Conservation (phyloP, 2,329 filamentous ascomycete genomes). For the Talaromyces islandicus region DNA sequence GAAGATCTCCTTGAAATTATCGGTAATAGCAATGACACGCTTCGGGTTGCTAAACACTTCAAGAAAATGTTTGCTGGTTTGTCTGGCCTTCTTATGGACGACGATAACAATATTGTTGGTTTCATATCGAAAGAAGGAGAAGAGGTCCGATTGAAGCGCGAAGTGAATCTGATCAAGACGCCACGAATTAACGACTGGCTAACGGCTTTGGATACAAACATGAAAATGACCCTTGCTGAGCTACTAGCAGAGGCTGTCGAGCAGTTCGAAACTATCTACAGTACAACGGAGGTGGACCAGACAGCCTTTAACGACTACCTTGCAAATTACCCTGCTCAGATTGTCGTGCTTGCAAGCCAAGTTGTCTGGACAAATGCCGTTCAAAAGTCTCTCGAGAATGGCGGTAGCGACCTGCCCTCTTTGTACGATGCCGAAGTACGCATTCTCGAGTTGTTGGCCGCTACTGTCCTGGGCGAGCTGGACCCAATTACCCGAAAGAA, state of each 20-base stretch:
- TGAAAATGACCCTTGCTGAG: constrained; percentile 92
- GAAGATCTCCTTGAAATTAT: constrained; percentile 99
- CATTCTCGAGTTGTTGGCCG: constrained; percentile 76
- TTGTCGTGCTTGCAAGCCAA: constrained; percentile 91
- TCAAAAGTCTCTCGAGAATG: constrained; percentile 66
- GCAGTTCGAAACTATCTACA: constrained; percentile 73
- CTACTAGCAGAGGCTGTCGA: constrained; percentile 79
- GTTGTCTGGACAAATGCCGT: constrained; percentile 89
- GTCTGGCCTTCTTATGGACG: constrained; percentile 82
- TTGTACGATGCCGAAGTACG: constrained; percentile 79
- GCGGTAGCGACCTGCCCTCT: constrained; percentile 61
- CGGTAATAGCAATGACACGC: constrained; percentile 95
- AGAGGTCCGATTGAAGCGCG: constrained; percentile 76
- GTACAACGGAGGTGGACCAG: constrained; percentile 62
- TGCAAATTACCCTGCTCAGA: constrained; percentile 78
- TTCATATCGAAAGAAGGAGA: constrained; percentile 96
- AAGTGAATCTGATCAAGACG: constrained; percentile 86
- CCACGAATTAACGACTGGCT: constrained; percentile 99
- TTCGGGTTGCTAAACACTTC: constrained; percentile 96
- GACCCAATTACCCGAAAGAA: constrained; percentile 85
- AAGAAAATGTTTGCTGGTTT: constrained; percentile 99
- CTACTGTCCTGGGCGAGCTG: constrained; percentile 84
- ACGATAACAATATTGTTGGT: constrained; percentile 81
- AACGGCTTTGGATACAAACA: constrained; percentile 81
- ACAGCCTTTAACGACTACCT: constrained; percentile 74